Base-by-base conservation (phyloP, 2,329 filamentous ascomycete genomes). In the Ophiostoma montium region DNA sequence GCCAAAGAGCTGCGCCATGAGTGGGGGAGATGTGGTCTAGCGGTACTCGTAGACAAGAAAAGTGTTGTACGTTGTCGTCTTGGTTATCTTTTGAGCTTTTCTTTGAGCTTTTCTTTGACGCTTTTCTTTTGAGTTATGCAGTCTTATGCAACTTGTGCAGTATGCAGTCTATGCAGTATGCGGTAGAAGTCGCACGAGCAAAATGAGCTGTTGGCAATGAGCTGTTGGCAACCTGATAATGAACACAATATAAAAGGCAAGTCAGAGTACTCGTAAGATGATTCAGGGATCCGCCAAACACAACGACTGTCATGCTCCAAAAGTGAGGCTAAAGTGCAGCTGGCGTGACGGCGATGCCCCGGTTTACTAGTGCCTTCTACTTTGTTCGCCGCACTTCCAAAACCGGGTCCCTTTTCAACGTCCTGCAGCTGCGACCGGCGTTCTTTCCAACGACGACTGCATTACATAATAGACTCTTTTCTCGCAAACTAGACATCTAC, bases 1-100 rank as follows among this genome's bases (percentile, higher is more conserved):
- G 59, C 76, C 76, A 58, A 80, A 78, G 53, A 74, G 68, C 49
- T 69, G 69, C 44, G 70, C 63, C 67, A 70, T 71, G 32, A 10
- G 9, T n/a, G 23, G 15, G 27, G 9, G 32, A 11, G 32, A 33
- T 33, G 32, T n/a, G n/a, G n/a, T n/a, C n/a, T n/a, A n/a, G n/a
- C n/a, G n/a, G n/a, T n/a, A n/a, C n/a, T 33, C 32, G 3, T 12
- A 33, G 32, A 27, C 23, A 27, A 8, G 5, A 5, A 27, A 8
- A 27, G 23, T n/a, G 23, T 27, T 27, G 23, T 27, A 27, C 23
- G n/a, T n/a, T 5, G n/a, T 1, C 5, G 13, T 23, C 9, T 41
- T 41, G n/a, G n/a, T n/a, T n/a, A n/a, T n/a, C n/a, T n/a, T n/a
- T n/a, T n/a, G n/a, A n/a, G n/a, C n/a, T n/a, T n/a, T n/a, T n/a